Evolutionary conservation across 345 rosid species (phyloP).

Genomic region (Gossypium sturtianum): DNA sequence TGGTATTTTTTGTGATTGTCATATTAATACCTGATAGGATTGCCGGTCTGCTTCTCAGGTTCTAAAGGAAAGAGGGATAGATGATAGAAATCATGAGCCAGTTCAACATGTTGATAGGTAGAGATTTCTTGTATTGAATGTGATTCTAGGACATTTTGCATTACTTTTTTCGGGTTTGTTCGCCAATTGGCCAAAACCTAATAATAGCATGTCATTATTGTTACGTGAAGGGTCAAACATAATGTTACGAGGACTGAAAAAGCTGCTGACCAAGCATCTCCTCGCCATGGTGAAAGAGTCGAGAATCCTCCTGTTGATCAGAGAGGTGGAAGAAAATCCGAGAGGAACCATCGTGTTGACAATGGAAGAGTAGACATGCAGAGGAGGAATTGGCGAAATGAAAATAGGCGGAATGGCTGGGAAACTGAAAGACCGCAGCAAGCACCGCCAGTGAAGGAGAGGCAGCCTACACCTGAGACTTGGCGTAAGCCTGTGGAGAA

Average conservation of each 20-base stretch:
- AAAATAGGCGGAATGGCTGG: constrained; percentile 35
- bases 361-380: constrained; percentile 45
- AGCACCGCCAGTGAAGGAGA: constrained; percentile 21
- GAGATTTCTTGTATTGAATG: not conserved
- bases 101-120: constrained; percentile 57
- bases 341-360: constrained; percentile 41
- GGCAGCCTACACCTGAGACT: constrained; percentile 74
- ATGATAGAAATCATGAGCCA: constrained; percentile 38
- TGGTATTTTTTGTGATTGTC: not conserved
- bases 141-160: constrained; percentile 1
- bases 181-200: not conserved
- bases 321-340: constrained; percentile 42
- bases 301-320: constrained; percentile 33
- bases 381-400: constrained; percentile 59
- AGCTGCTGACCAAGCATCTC: constrained; percentile 34
- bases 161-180: not conserved
- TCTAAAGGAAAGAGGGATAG: constrained; percentile 65
- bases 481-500: constrained; percentile 66
- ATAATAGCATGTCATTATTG: not conserved
- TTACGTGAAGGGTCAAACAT: constrained; percentile 37
- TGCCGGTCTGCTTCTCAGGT: constrained; percentile 37
- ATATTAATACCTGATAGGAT: not conserved
- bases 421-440: constrained; percentile 36
- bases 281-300: constrained; percentile 34
- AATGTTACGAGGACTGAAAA: constrained; percentile 37